A percentile compares a stretch with the other conserved stretches of the same genome.
Conservation (phyloP, 805 yeast genomes). For the Diddensiella santjacobensis region DNA sequence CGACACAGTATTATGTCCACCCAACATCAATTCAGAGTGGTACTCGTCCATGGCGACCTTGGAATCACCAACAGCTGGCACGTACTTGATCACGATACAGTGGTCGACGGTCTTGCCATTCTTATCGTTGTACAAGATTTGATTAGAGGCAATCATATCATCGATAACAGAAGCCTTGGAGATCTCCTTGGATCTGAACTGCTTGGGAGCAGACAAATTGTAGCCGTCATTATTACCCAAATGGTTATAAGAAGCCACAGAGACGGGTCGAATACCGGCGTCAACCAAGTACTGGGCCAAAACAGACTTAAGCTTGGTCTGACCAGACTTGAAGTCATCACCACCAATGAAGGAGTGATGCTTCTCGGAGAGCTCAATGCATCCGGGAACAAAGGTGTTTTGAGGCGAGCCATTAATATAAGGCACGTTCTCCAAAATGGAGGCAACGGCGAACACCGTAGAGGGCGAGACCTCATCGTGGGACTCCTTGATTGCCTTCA, state of each 20-base stretch:
- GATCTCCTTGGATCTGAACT: slow-evolving; percentile 93
- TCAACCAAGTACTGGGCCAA: slow-evolving; percentile 93
- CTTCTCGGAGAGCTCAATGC: slow-evolving; percentile 80
- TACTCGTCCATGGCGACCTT: slow-evolving; percentile 99
- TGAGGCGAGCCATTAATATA: slow-evolving; percentile 97
- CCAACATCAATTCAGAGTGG: slow-evolving; percentile 93
- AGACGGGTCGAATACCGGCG: slow-evolving; percentile 93
- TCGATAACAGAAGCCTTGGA: slow-evolving; percentile 91
- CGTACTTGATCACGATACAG: slow-evolving; percentile 90
- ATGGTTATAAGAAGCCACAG: slow-evolving; percentile 94
- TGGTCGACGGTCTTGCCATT: slow-evolving; percentile 80
- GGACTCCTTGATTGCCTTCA: slow-evolving; percentile 67
- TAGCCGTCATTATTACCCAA: slow-evolving; percentile 95
- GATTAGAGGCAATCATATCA: slow-evolving; percentile 86
- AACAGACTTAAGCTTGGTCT: slow-evolving; percentile 93
- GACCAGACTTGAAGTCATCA: slow-evolving; percentile 96
- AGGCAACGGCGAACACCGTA: slow-evolving; percentile 90
- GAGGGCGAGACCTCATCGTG: slow-evolving; percentile 88
- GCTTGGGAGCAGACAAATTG: slow-evolving; percentile 86
- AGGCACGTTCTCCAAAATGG: slow-evolving; percentile 81
- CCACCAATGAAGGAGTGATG: slow-evolving; percentile 83
- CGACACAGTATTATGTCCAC: slow-evolving; percentile 93
- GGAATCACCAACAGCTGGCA: slow-evolving; percentile 92
- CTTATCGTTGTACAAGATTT: slow-evolving; percentile 76
- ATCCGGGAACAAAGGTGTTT: slow-evolving; percentile 96